Evolutionary conservation across 495 filamentous ascomycete species (phyloP).

Genomic region (Aspergillus ellipticus): DNA sequence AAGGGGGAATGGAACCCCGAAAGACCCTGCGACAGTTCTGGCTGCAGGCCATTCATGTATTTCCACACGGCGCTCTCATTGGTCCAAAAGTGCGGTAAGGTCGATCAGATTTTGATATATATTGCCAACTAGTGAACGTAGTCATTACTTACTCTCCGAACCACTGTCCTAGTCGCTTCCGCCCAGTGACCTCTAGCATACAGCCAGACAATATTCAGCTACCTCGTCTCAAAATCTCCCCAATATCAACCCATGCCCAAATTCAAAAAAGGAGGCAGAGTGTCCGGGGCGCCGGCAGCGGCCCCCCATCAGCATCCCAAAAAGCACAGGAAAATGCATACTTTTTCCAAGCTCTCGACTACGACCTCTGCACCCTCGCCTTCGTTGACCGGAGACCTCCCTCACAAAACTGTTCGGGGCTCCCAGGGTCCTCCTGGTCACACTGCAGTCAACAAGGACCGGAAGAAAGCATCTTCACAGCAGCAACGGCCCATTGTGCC

Average conservation of each 20-base stretch:
- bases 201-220: too few species aligned
- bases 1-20: not conserved
- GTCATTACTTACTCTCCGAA: not conserved
- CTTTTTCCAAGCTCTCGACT: slow-evolving; percentile 22
- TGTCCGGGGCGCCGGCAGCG: not conserved
- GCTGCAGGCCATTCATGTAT: not conserved
- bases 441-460: not conserved
- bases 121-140: too few species aligned
- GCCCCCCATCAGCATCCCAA: slow-evolving; percentile 1
- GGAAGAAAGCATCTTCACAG: not conserved
- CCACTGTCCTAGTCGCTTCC: not conserved
- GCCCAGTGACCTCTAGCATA: not conserved
- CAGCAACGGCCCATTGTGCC: slow-evolving; percentile 59
- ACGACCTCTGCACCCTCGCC: slow-evolving; percentile 6
- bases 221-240: too few species aligned
- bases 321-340: slow-evolving; percentile 24
- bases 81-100: not conserved
- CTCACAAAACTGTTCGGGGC: too few species aligned
- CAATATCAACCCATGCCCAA: slow-evolving; percentile 13
- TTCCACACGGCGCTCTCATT: not conserved
- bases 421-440: too few species aligned
- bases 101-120: not conserved
- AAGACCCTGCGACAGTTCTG: not conserved
- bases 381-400: too few species aligned
- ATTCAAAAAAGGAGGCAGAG: slow-evolving; percentile 13